These are phyloP conservation scores for Colletotrichum abscissum DNA, from an alignment of 2,329 filamentous ascomycete species.

Conservation along the genomic window DNA sequence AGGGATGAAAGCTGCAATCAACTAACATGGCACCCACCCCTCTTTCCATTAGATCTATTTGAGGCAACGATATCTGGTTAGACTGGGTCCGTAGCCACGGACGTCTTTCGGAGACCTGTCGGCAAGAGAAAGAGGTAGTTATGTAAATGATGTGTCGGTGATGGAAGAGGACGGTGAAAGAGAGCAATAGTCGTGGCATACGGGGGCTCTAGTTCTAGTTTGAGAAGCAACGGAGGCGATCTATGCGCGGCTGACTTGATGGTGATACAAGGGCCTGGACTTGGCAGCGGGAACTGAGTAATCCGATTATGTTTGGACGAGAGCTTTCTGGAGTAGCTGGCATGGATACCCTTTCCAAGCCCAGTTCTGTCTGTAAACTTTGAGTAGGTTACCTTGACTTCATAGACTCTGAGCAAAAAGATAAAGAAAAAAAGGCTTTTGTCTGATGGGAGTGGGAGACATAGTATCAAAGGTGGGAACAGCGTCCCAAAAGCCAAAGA, in stretches of 20 bases:
- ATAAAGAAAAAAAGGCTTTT: not conserved
- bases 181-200: not conserved
- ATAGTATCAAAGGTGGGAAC: not conserved
- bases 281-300: constrained; percentile 24
- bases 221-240: constrained; percentile 15
- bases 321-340: not conserved
- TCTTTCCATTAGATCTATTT: constrained; percentile 4
- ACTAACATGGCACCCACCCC: constrained; percentile 9
- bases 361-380: not conserved
- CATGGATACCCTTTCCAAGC: constrained; percentile 5
- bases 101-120: constrained; percentile 31
- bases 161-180: not conserved
- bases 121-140: constrained; percentile 8
- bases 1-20: constrained; percentile 6
- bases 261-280: constrained; percentile 9
- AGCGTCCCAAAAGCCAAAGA: not conserved
- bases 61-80: not conserved
- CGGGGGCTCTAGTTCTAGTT: constrained; percentile 7
- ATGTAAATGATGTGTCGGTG: not conserved
- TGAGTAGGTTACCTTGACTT: not conserved
- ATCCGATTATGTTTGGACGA: constrained; percentile 23
- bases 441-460: not conserved
- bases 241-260: constrained; percentile 25
- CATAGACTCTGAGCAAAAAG: not conserved
- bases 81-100: not conserved